These are phyloP conservation scores for Medicago ruthenica DNA, from an alignment of 306 rosid species.

Conservation along the genomic window DNA sequence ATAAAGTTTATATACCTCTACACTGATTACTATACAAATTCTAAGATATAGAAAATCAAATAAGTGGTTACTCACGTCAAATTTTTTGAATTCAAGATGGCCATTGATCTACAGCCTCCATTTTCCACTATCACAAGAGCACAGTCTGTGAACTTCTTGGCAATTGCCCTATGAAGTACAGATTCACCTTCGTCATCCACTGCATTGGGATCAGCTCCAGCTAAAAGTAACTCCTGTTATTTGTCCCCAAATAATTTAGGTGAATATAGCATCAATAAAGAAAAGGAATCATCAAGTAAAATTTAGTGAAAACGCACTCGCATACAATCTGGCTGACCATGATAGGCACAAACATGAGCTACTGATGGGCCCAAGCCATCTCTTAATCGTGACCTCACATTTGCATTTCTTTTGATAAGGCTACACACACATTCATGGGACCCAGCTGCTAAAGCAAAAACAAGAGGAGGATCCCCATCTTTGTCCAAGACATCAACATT, in stretches of 20 bases:
- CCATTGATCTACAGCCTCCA: slow-evolving; percentile 97
- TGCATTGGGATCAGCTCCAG: slow-evolving; percentile 97
- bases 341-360: slow-evolving; percentile 97
- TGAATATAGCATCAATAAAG: slow-evolving; percentile 38
- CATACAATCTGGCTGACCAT: slow-evolving; percentile 99
- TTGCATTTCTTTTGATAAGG: slow-evolving; percentile 84
- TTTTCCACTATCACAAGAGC: slow-evolving; percentile 92
- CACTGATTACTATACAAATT: slow-evolving; percentile 19
- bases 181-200: slow-evolving; percentile 99
- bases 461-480: slow-evolving; percentile 98
- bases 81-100: slow-evolving; percentile 75
- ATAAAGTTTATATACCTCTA: slow-evolving; percentile 15
- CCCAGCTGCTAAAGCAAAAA: slow-evolving; percentile 97
- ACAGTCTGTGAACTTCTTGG: slow-evolving; percentile 93
- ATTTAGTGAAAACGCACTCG: slow-evolving; percentile 68
- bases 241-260: slow-evolving; percentile 34
- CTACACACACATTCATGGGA: slow-evolving; percentile 87
- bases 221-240: slow-evolving; percentile 85
- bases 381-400: slow-evolving; percentile 83
- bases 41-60: slow-evolving; percentile 16
- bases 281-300: slow-evolving; percentile 36
- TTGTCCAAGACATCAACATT: slow-evolving; percentile 92
- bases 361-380: slow-evolving; percentile 96
- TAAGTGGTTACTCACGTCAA: slow-evolving; percentile 70
- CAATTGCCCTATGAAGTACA: slow-evolving; percentile 89